Evolutionary conservation across 495 filamentous ascomycete species (phyloP), one percentile per base, ranked within the genome.

Genomic region (Cairneyella variabilis): DNA sequence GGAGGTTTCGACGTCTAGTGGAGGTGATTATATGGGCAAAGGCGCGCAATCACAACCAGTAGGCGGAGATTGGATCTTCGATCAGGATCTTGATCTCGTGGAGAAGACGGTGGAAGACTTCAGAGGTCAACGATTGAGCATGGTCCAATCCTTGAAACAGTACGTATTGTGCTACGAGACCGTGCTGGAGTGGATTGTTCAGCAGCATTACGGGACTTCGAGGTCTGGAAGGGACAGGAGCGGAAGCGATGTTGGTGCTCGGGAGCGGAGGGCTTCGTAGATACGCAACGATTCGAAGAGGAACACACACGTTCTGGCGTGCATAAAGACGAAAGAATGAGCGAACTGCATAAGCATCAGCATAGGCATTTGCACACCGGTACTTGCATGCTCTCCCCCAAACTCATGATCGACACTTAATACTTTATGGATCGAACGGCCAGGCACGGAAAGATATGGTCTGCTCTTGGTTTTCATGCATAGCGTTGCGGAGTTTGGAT

Each of bases 151-250:
- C 59, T 72, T 98, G 56, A 80, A 89, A 56, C 93, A 98, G 69
- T 98, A 85, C 69, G 92, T 96, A 49, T 79, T 98, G 34, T 98
- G 93, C 64, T 98, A 98, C 66, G 93, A 98, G 70, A 95, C 87
- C 23, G 79, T 97, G 7, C 71, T 96, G 37, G 93, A 97, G 69
- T 98, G 93, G 93, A 69, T 91, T 16, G 36, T 42, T 18, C 56
- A 65, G 50, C 54, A 63, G 38, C 28, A 47, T 40, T 28, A 50
- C 9, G 44, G 44, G 8, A 27, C n/a, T 16, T 49, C 51, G 4
- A 42, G 12, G 3, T 16, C n/a, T 9, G 39, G 41, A 14, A 49
- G 48, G 28, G 56, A 50, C 22, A 32, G 60, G 40, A 57, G 56
- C 45, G 60, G 53, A 0, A 63, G 60, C 40, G 56, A 59, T 45